Base-by-base conservation (phyloP, 306 rosid species). In the Quercus glauca region DNA sequence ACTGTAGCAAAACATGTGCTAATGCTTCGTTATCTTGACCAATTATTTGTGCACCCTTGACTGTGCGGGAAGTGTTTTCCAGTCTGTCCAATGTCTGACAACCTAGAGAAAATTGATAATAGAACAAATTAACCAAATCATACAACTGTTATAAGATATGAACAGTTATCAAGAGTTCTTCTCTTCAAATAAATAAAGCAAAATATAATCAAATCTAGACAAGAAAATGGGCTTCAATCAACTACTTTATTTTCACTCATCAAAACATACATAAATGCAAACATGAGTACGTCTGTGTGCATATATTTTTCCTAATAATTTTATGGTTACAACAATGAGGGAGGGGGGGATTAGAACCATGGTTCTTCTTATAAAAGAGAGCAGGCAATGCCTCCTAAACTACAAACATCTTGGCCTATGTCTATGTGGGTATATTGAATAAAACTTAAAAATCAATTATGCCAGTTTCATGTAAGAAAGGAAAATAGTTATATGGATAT, bases 61-160 rank as follows among this genome's bases (percentile, higher is more conserved):
- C 89, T 14, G 94, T 95, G 55, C 92, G 94, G 20, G 98, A 95
- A 82, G 85, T 90, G 77, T 83, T 93, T 87, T 95, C 99, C 78
- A 95, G 80, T 69, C 82, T 86, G 75, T 91, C 93, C 76, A 95
- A 79, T 84, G 82, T 83, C 69, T 80, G 91, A 81, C 91, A 85
- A 28, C 96, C 99, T 95, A 75, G 69, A 79, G 61, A 79, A 55
- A 78, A 75, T 15, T 35, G 37, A 14, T n/a, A 28, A 4, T 20
- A 28, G 3, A 29, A 17, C 9, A 35, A n/a, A 35, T 61, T 57
- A 59, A 52, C 71, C 45, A 6, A 1, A 12, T 49, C 17, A 64
- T 29, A 29, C 5, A 31, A 21, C 31, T 59, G 6, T 31, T 17
- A 6, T n/a, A 17, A 17, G 2, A 28, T 64, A 64, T n/a, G 70